These are phyloP conservation scores for Elsinoe batatas DNA, from an alignment of 2,329 filamentous ascomycete species.

Conservation along the genomic window DNA sequence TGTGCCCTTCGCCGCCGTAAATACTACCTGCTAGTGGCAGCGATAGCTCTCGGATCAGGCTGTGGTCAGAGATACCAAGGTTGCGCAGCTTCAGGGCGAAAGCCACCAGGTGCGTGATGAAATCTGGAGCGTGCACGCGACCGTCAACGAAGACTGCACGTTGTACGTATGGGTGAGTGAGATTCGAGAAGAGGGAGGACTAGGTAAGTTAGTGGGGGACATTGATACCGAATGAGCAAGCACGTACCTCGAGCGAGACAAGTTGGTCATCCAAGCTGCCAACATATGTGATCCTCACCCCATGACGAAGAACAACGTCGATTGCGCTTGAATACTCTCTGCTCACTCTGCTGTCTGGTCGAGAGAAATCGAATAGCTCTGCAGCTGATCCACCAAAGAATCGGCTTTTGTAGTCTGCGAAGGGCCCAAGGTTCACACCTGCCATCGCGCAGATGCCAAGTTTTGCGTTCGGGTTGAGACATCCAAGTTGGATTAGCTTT, in stretches of 20 bases:
- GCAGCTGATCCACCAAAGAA: constrained; percentile 85
- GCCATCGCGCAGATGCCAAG: constrained; percentile 85
- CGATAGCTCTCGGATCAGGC: constrained; percentile 81
- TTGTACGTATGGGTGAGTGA: constrained; percentile 85
- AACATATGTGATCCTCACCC: constrained; percentile 74
- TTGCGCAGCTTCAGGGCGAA: constrained; percentile 92
- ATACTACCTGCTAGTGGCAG: constrained; percentile 80
- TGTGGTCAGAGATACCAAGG: constrained; percentile 84
- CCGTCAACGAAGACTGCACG: constrained; percentile 94
- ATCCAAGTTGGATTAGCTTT: constrained; percentile 83
- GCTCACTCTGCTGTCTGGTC: constrained; percentile 70
- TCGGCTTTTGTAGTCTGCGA: constrained; percentile 80
- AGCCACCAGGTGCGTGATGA: constrained; percentile 83
- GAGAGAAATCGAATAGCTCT: constrained; percentile 88
- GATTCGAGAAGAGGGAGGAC: constrained; percentile 79
- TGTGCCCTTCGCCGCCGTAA: constrained; percentile 88
- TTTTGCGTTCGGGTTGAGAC: constrained; percentile 57
- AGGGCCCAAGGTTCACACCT: constrained; percentile 86
- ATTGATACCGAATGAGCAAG: not conserved
- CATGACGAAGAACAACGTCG: constrained; percentile 63
- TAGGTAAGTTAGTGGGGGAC: constrained; percentile 17
- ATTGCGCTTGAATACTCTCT: constrained; percentile 70
- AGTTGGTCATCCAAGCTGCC: constrained; percentile 96
- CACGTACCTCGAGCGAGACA: constrained; percentile 71
- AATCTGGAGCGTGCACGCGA: constrained; percentile 82